Evolutionary conservation across 2,329 filamentous ascomycete genomes (phyloP).

Genomic region (Epichloe elymi): DNA sequence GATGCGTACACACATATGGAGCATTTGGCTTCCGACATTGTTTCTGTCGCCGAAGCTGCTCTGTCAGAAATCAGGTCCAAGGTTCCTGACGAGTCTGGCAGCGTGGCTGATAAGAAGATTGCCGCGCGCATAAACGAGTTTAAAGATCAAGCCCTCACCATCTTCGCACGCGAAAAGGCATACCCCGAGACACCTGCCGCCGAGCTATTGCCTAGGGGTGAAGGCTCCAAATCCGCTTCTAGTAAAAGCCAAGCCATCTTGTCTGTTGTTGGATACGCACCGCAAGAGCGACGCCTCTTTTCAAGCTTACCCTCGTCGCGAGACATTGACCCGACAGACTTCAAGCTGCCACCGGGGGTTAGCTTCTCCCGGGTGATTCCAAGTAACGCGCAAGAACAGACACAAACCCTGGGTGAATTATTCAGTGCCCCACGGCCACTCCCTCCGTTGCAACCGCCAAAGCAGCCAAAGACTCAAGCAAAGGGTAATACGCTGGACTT

Average conservation of each 20-base stretch:
- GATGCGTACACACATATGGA: constrained; percentile 48
- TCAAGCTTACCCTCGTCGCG: constrained; percentile 53
- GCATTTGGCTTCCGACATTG: constrained; percentile 48
- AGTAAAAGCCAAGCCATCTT: constrained; percentile 45
- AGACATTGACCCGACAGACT: constrained; percentile 20
- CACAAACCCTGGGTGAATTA: constrained; percentile 56
- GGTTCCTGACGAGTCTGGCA: constrained; percentile 17
- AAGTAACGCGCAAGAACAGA: constrained; percentile 29
- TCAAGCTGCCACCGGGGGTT: constrained; percentile 60
- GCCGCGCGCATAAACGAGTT: constrained; percentile 40
- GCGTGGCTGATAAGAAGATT: constrained; percentile 20
- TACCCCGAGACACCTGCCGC: constrained; percentile 28
- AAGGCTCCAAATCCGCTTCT: constrained; percentile 24
- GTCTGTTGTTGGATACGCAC: constrained; percentile 64
- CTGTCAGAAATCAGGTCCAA: constrained; percentile 31
- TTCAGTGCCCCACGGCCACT: constrained; percentile 57
- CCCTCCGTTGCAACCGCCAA: constrained; percentile 55
- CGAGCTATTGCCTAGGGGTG: constrained; percentile 27
- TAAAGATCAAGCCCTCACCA: constrained; percentile 46
- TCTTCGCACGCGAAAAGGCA: constrained; percentile 48
- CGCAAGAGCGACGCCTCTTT: constrained; percentile 65
- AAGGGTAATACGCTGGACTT: constrained; percentile 45
- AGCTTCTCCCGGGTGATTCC: constrained; percentile 28
- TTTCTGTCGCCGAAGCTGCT: constrained; percentile 33
- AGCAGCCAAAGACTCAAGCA: constrained; percentile 55